Evolutionary conservation across 2,329 filamentous ascomycete genomes (phyloP), one percentile per base, ranked within the genome.

Genomic region (Pestalotiopsis sp.): DNA sequence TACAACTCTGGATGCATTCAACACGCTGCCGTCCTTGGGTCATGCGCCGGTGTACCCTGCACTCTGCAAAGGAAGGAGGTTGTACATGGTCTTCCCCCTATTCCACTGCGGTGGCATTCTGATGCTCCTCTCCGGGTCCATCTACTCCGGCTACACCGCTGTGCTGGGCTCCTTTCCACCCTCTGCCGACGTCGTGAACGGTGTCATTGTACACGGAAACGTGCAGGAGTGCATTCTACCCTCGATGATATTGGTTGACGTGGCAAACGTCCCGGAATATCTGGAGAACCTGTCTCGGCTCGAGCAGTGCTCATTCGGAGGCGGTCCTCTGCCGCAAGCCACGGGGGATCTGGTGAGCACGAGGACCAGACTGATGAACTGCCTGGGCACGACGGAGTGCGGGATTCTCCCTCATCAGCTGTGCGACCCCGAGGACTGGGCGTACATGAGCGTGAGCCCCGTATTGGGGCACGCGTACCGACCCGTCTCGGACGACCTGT

Each of bases 381-480:
- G 59, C 75, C 66, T 5, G 4, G 1, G 58, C 31, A 36, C 58
- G 31, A 61, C 58, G 23, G 58, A 61, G 11, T 61, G 58, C n/a
- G 58, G 58, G 4, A 38, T 61, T 38, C 23, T 61, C 14, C 58
- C 58, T 12, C 31, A 1, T 2, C 63, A 83, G 80, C 70, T 38
- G 25, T 61, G 23, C 58, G 58, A 61, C 11, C 23, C 58, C 4
- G 58, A 61, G 58, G 80, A 80, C 59, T 81, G 79, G 79, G 68
- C 68, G 20, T 80, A 79, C 67, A 41, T 80, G 11, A 72, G 73
- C 38, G 70, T 77, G 5, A 75, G 77, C n/a, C 76, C 75, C 3
- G 36, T 62, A 2, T 64, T 75, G 2, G 71, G 71, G 0, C 70
- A 73, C 4, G 65, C 67, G 3, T 69, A 76, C 2, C 75, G 74